These are phyloP conservation scores for Przewalskia tangutica DNA, from an alignment of 257 asterid genomes.

Conservation along the genomic window DNA sequence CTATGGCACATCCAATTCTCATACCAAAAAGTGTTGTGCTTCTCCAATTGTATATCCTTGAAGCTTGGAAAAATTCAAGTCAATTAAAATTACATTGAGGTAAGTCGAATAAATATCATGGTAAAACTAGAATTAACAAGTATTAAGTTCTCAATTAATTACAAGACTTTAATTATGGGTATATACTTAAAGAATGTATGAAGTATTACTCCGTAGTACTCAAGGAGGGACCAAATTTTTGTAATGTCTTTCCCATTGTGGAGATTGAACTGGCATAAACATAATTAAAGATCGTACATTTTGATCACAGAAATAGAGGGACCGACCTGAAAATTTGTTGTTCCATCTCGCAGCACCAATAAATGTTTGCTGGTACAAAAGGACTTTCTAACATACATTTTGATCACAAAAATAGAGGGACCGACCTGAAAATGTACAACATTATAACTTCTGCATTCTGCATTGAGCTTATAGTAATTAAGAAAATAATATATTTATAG, in stretches of 20 bases:
- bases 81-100: not conserved
- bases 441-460: not conserved
- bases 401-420: no score
- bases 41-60: no score
- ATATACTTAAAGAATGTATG: not conserved
- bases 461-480: not conserved
- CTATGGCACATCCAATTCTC: no score
- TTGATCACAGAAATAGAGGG: not conserved
- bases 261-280: not conserved
- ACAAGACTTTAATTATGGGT: not conserved
- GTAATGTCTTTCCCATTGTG: not conserved
- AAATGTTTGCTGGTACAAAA: not conserved
- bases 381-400: not conserved
- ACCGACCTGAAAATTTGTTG: not conserved
- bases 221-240: not conserved
- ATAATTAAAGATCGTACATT: not conserved
- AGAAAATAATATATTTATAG: not conserved
- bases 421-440: not conserved
- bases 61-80: no score
- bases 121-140: not conserved
- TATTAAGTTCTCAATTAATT: not conserved
- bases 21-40: no score
- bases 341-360: not conserved
- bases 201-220: not conserved
- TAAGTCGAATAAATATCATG: not conserved